These are phyloP conservation scores for Trichoderma sp. DNA, from an alignment of 2,329 filamentous ascomycete species.

Conservation along the genomic window DNA sequence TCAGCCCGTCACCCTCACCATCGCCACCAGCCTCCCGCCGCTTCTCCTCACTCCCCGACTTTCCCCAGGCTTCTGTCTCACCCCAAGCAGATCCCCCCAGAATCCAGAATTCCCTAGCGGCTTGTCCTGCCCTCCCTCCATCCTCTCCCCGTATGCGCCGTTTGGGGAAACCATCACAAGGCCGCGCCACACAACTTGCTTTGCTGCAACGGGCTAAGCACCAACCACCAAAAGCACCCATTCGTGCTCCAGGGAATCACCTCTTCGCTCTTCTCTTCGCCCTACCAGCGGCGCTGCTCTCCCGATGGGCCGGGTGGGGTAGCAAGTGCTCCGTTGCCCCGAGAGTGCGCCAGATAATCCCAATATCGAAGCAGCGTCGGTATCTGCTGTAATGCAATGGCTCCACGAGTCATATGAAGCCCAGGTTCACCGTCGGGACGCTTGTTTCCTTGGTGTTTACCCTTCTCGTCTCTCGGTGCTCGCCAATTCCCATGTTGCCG, in stretches of 20 bases:
- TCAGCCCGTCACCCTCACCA: neutral
- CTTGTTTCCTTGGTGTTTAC: neutral
- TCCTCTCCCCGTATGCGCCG: constrained; percentile 2
- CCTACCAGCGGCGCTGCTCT: constrained; percentile 21
- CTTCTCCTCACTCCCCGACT: constrained; percentile 9
- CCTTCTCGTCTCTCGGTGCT: neutral
- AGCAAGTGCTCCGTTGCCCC: constrained; percentile 28
- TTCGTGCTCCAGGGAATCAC: too few relatives aligned
- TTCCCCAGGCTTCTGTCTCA: constrained; percentile 15
- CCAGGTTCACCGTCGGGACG: neutral
- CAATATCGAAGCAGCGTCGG: neutral
- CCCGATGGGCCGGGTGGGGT: constrained; percentile 28
- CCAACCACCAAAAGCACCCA: neutral
- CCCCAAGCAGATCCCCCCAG: constrained; percentile 8
- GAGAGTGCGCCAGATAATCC: constrained; percentile 7
- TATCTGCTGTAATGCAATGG: neutral
- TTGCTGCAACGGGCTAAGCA: constrained; percentile 1
- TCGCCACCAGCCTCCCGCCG: neutral
- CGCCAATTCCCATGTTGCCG: constrained; percentile 25
- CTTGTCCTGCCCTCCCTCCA: constrained; percentile 3
- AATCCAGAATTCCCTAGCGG: constrained; percentile 17
- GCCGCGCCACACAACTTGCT: neutral
- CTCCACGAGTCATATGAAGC: constrained; percentile 18
- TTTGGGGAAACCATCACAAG: constrained; percentile 14
- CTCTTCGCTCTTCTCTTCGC: neutral